Conservation (phyloP, 768 basidiomycete genomes). For the Pleurotus cornucopiae region DNA sequence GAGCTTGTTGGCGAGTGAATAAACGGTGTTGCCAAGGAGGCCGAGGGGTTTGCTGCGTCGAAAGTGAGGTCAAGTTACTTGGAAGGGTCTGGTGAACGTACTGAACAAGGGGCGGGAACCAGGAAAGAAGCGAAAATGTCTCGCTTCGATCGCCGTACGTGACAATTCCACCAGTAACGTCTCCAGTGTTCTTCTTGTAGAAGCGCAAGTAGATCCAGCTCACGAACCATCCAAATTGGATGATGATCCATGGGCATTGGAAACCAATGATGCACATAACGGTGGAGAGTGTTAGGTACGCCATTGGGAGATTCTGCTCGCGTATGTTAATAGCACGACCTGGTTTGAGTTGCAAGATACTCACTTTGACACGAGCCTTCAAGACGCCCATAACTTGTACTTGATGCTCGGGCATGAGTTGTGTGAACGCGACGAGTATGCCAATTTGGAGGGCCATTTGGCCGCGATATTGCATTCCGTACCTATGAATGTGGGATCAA, state of each 20-base stretch:
- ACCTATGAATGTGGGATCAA: slow-evolving; percentile 39
- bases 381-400: slow-evolving; percentile 86
- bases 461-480: slow-evolving; percentile 87
- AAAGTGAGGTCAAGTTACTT: slow-evolving; percentile 4
- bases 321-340: slow-evolving; percentile 6
- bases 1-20: slow-evolving; percentile 62
- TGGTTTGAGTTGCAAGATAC: slow-evolving; percentile 10
- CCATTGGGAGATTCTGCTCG: slow-evolving; percentile 86
- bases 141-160: slow-evolving; percentile 93
- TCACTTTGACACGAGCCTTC: slow-evolving; percentile 86
- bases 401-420: slow-evolving; percentile 97
- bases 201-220: slow-evolving; percentile 95
- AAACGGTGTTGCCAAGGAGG: slow-evolving; percentile 60
- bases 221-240: slow-evolving; percentile 99
- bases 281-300: slow-evolving; percentile 86
- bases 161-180: slow-evolving; percentile 56
- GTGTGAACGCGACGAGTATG: slow-evolving; percentile 93
- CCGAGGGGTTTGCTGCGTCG: slow-evolving; percentile 63
- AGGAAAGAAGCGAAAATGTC: slow-evolving; percentile 90
- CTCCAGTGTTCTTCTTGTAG: slow-evolving; percentile 82
- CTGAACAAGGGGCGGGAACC: slow-evolving; percentile 98
- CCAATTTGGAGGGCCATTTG: slow-evolving; percentile 89
- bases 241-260: slow-evolving; percentile 87
- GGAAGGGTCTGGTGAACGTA: slow-evolving; percentile 34
- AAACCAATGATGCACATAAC: slow-evolving; percentile 78